phyloP scores from a whole-genome alignment of 2,329 filamentous ascomycete species.

The Verticillium klebahnii region DNA sequence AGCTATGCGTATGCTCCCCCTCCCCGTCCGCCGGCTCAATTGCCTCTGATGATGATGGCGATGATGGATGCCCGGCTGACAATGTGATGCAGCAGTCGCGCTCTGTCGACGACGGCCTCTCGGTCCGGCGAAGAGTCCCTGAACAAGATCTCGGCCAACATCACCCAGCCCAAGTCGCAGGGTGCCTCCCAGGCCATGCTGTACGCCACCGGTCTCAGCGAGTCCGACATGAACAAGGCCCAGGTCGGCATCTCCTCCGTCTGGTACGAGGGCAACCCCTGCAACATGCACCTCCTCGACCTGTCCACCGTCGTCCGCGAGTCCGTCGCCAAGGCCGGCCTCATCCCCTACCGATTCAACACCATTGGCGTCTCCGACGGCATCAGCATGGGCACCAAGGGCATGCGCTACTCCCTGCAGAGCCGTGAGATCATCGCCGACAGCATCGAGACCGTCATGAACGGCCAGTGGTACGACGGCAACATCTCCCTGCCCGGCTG shows the following conservation, averaged over 20 bases:
- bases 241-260: constrained; percentile 98
- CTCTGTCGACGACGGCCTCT: constrained; percentile 45
- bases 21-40: background rate
- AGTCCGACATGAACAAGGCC: constrained; percentile 89
- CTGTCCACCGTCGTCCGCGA: constrained; percentile 71
- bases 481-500: constrained; percentile 96
- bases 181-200: constrained; percentile 99
- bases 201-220: constrained; percentile 85
- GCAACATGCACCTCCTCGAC: constrained; percentile 97
- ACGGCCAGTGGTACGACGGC: constrained; percentile 96
- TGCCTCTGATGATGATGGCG: background rate
- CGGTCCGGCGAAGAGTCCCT: constrained; percentile 50
- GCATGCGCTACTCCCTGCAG: constrained; percentile 94
- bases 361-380: constrained; percentile 96
- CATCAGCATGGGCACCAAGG: constrained; percentile 96
- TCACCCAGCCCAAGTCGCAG: constrained; percentile 97
- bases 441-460: constrained; percentile 98
- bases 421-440: constrained; percentile 96
- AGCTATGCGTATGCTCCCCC: constrained; percentile 16
- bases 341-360: constrained; percentile 97
- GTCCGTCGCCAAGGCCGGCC: constrained; percentile 62
- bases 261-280: constrained; percentile 97
- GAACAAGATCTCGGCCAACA: constrained; percentile 78
- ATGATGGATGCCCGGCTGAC: constrained; percentile 5
- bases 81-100: constrained; percentile 35